Base-by-base conservation (phyloP, 164 flowering plant genomes). In the Liriodendron chinense region DNA sequence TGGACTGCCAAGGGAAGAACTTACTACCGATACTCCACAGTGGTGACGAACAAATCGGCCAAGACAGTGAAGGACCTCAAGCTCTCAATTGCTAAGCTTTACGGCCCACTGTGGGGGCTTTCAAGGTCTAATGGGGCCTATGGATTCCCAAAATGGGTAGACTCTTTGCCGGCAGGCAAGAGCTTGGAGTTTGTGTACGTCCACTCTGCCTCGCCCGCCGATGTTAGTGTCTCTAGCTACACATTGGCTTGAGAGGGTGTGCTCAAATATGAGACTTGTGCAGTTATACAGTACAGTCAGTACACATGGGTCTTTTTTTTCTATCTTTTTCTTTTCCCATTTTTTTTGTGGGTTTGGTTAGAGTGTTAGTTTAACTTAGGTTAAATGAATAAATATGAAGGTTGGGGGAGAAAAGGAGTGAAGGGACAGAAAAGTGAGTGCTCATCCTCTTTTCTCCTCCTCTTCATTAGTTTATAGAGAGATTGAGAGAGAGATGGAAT, bases 371-470 rank as follows among this genome's bases (percentile, higher is more conserved):
- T 8, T 61, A 71, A 73, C 59, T 22, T 67, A 21, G 75, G 67
- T 67, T 20, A 69, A 75, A 71, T 65, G 34, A 82, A 81, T 78
- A 87, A 85, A 86, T 47, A 23, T 68, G 88, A 75, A 76, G 74
- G 56, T 69, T 64, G 86, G 79, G 82, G 87, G 80, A 73, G 91
- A 89, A 92, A 10, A 91, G 90, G 92, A 83, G 98, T 74, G 98
- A 95, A 84, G 99, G 87, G 99, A 90, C 89, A 66, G 69, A 72
- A 77, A 81, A 25, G 71, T 13, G 65, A 76, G 92, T 86, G 97
- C 99, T 93, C 98, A 92, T 95, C 99, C 98, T 92, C 96, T 90
- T 92, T 53, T 92, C 92, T 87, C 85, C 91, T 81, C 86, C 81
- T 50, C 78, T 79, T 84, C 73, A 12, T 12, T 28, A 66, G 47